Conservation (phyloP, 2,329 filamentous ascomycete species). For the Aspergillus brunneoviolaceus region DNA sequence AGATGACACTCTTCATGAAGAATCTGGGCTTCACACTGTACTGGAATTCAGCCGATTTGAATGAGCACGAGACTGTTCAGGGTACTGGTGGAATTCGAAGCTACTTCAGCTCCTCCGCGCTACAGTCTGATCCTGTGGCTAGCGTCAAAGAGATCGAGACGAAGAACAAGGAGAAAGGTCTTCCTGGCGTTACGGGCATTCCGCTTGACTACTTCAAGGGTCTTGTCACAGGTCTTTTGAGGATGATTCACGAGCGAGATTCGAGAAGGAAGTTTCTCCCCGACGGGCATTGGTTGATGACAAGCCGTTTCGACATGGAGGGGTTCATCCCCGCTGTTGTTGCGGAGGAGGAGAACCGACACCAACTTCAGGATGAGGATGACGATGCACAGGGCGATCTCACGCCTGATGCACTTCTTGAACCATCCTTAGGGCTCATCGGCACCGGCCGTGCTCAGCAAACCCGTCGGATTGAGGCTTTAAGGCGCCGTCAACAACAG, state of each 20-base stretch:
- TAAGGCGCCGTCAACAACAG: conserved; percentile 65
- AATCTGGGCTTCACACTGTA: conserved; percentile 87
- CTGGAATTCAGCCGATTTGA: conserved; percentile 72
- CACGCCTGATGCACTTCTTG: conserved; percentile 37
- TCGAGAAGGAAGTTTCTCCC: conserved; percentile 84
- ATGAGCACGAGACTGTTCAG: conserved; percentile 40
- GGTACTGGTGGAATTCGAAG: conserved; percentile 46
- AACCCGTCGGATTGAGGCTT: conserved; percentile 60
- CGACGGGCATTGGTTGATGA: conserved; percentile 91
- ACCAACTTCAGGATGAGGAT: conserved; percentile 64
- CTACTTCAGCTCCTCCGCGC: conserved; percentile 43
- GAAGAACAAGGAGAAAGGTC: conserved; percentile 46
- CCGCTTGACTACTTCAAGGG: conserved; percentile 75
- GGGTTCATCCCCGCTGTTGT: conserved; percentile 85
- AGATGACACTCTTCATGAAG: conserved; percentile 80
- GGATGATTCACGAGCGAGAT: conserved; percentile 89
- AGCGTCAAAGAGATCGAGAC: conserved; percentile 37
- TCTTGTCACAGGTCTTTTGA: conserved; percentile 75
- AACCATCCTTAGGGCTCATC: conserved; percentile 44
- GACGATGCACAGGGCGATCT: conserved; percentile 54
- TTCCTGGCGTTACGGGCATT: conserved; percentile 67
- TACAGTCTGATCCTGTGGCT: conserved; percentile 22
- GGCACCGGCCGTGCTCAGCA: conserved; percentile 63
- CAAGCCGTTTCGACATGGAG: conserved; percentile 79
- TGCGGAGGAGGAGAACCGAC: conserved; percentile 75